Percentiles rank a stretch among this genome's conserved stretches.
Evolutionary conservation across 1,284 basidiomycete species (phyloP).

Genomic region (Naganishia albida): DNA sequence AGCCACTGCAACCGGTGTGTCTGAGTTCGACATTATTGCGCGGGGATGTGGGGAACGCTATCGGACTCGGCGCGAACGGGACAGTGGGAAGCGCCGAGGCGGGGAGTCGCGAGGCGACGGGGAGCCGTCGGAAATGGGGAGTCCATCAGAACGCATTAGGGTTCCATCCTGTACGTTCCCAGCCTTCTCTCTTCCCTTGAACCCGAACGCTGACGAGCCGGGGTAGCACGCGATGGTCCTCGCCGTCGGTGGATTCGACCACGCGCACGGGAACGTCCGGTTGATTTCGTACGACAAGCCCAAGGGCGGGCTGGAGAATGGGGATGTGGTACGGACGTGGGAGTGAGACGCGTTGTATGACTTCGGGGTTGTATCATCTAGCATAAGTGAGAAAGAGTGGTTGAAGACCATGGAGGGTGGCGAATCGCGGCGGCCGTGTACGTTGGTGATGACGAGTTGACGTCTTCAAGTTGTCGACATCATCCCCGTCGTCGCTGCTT

Average conservation of each 20-base stretch:
- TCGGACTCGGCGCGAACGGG: constrained; percentile 9
- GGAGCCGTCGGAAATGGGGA: constrained; percentile 33
- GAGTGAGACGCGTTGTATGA: not conserved
- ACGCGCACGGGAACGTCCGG: constrained; percentile 47
- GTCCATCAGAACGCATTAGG: constrained; percentile 49
- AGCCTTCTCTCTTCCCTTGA: not conserved
- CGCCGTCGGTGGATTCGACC: constrained; percentile 52
- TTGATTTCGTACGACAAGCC: constrained; percentile 42
- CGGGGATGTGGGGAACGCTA: constrained; percentile 27
- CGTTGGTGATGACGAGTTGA: too few species aligned
- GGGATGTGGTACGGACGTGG: constrained; percentile 15
- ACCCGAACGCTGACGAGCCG: constrained; percentile 2
- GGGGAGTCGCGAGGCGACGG: constrained; percentile 1
- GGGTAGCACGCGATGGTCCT: constrained; percentile 50
- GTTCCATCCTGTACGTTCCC: constrained; percentile 53
- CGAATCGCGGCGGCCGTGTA: too few species aligned
- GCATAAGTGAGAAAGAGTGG: not conserved
- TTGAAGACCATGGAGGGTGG: too few species aligned
- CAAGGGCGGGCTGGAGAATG: constrained; percentile 14
- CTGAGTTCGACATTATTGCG: constrained; percentile 28
- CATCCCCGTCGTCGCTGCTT: too few species aligned
- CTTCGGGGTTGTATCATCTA: not conserved
- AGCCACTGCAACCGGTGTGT: constrained; percentile 25
- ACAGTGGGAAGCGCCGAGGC: not conserved
- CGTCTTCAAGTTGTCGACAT: too few species aligned